Evolutionary conservation across 306 rosid species (phyloP).

Genomic region (Prunus mira): DNA sequence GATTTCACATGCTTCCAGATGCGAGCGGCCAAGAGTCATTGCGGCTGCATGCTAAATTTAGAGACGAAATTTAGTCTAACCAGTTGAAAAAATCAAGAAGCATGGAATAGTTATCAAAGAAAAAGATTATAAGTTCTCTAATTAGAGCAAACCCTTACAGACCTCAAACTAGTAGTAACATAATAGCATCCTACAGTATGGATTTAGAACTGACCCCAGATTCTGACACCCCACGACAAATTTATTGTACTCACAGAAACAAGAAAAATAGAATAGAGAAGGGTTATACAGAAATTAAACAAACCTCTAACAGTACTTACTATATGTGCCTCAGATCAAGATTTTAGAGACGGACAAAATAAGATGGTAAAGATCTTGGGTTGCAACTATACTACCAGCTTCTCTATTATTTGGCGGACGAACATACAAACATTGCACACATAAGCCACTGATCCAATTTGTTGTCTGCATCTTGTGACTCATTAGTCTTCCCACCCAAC

Average conservation of each 20-base stretch:
- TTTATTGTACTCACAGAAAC: background rate
- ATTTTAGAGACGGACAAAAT: conserved; percentile 82
- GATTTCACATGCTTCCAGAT: conserved; percentile 85
- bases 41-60: conserved; percentile 87
- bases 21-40: conserved; percentile 97
- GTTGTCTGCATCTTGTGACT: conserved; percentile 86
- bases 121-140: background rate
- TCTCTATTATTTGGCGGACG: conserved; percentile 81
- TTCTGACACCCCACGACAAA: background rate
- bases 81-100: background rate
- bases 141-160: background rate
- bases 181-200: background rate
- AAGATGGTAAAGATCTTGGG: conserved; percentile 86
- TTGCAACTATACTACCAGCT: conserved; percentile 50
- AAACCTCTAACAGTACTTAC: conserved; percentile 45
- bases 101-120: background rate
- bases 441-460: conserved; percentile 97
- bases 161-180: background rate
- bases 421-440: conserved; percentile 91
- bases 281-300: background rate
- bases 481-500: conserved; percentile 96
- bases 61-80: conserved; percentile 25
- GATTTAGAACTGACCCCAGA: background rate
- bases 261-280: background rate
- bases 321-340: conserved; percentile 81